These are phyloP conservation scores for Leccinum subgranulosum DNA, from an alignment of 768 basidiomycete species.

Conservation along the genomic window DNA sequence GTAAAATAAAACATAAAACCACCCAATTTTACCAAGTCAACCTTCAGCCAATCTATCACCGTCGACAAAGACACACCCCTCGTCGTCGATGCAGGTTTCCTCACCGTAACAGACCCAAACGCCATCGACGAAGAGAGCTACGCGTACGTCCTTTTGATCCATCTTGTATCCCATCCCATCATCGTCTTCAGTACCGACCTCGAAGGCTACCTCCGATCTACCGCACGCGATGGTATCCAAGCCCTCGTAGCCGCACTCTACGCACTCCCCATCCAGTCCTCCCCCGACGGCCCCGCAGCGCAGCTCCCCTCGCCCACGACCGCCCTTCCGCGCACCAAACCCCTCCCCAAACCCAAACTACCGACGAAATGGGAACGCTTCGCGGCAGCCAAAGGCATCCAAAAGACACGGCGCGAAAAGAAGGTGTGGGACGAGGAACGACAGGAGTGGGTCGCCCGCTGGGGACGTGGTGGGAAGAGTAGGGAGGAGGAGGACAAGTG, in stretches of 20 bases:
- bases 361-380: constrained; percentile 97
- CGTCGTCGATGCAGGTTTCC: constrained; percentile 43
- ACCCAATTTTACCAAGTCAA: background rate
- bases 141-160: constrained; percentile 49
- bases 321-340: constrained; percentile 84
- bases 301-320: constrained; percentile 76
- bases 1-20: background rate
- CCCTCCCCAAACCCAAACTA: constrained; percentile 88
- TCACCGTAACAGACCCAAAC: constrained; percentile 86
- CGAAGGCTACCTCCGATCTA: constrained; percentile 75
- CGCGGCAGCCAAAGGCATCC: constrained; percentile 91
- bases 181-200: constrained; percentile 55
- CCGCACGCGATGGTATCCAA: constrained; percentile 82
- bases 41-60: background rate
- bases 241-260: constrained; percentile 77
- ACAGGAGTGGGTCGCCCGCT: constrained; percentile 88
- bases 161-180: background rate
- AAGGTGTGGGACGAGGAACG: constrained; percentile 92
- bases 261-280: constrained; percentile 70
- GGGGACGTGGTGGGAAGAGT: constrained; percentile 90
- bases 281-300: constrained; percentile 79
- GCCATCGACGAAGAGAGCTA: constrained; percentile 84
- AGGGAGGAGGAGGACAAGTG: constrained; percentile 83
- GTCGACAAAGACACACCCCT: background rate
- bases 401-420: constrained; percentile 71